These are phyloP conservation scores for Mangifera indica DNA, from an alignment of 345 rosid genomes.

Conservation along the genomic window DNA sequence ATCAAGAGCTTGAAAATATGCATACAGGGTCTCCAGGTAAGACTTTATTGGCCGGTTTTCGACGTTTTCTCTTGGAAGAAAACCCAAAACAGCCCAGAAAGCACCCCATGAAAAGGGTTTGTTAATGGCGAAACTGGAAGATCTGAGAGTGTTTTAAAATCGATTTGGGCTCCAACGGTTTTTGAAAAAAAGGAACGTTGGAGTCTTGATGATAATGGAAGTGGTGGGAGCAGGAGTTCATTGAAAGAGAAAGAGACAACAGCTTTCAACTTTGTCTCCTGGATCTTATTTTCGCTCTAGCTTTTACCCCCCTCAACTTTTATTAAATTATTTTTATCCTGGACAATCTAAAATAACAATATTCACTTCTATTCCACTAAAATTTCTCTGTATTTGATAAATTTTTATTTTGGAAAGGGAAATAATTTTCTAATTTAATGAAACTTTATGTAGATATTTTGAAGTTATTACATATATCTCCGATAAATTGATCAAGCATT, in stretches of 20 bases:
- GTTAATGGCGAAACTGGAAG: not conserved
- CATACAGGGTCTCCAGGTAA: constrained; percentile 57
- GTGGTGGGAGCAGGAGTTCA: constrained; percentile 34
- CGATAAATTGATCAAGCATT: no score
- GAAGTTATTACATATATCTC: no score
- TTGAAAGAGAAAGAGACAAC: not conserved
- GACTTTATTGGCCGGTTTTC: constrained; percentile 45
- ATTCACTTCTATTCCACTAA: no score
- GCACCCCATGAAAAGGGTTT: constrained; percentile 62
- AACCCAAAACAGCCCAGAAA: constrained; percentile 83
- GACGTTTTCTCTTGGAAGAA: constrained; percentile 54
- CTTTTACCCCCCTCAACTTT: not conserved
- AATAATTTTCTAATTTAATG: no score
- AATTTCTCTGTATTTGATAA: no score
- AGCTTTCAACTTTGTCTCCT: constrained; percentile 23
- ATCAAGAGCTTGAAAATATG: not conserved
- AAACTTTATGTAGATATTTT: no score
- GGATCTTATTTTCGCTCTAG: not conserved
- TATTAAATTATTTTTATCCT: no score
- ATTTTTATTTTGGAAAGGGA: no score
- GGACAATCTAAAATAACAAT: no score
- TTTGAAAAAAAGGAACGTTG: constrained; percentile 81
- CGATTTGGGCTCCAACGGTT: constrained; percentile 48
- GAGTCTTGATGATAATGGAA: constrained; percentile 36
- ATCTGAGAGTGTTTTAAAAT: not conserved